Percentiles rank a stretch among this genome's conserved stretches.
phyloP scores from a whole-genome alignment of 169 alveolate genomes.

The Theileria parva region DNA sequence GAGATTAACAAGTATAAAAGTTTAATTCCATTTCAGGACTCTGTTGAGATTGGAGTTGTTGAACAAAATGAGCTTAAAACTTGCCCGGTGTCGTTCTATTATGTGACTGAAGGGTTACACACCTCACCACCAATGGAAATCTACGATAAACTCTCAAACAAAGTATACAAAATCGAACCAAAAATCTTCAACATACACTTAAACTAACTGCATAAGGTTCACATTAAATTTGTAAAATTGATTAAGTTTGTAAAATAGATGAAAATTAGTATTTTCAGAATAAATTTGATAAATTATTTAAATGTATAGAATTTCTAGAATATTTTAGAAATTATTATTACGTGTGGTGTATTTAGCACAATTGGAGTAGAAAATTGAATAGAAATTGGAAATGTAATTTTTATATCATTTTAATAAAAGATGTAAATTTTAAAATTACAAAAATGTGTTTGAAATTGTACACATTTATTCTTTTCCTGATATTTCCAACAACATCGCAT shows the following conservation, averaged over 20 bases:
- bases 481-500: constrained; percentile 8
- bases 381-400: neutral
- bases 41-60: constrained; percentile 4
- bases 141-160: neutral
- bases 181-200: neutral
- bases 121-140: neutral
- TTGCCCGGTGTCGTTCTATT: neutral
- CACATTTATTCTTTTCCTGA: neutral
- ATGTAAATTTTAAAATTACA: neutral
- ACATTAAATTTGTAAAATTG: neutral
- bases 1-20: neutral
- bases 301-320: neutral
- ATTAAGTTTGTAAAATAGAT: neutral
- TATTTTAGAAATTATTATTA: neutral
- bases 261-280: neutral
- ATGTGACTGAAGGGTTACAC: neutral
- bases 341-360: neutral
- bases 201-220: neutral
- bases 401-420: no score
- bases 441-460: neutral
- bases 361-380: neutral
- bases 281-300: no score
- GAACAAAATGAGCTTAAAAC: neutral
- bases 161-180: neutral
- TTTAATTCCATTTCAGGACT: constrained; percentile 11